phyloP scores from a whole-genome alignment of 1,284 basidiomycete genomes.

The Rhodofomes roseus region DNA sequence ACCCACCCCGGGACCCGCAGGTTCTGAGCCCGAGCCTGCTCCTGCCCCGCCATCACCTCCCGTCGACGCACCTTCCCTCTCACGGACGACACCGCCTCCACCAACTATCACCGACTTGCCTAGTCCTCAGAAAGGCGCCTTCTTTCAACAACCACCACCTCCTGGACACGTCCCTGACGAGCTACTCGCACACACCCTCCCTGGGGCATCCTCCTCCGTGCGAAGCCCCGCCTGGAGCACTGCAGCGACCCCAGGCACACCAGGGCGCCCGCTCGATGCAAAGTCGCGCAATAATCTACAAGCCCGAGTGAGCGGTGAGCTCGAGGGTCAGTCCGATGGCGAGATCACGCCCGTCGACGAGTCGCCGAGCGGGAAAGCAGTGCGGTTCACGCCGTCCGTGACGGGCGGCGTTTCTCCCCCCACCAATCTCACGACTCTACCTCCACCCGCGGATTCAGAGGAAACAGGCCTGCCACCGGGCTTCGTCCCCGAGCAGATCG shows the following conservation, averaged over 20 bases:
- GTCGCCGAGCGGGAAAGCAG: slow-evolving; percentile 32
- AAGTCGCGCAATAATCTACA: not conserved
- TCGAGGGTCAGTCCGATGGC: slow-evolving; percentile 19
- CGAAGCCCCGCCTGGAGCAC: slow-evolving; percentile 60
- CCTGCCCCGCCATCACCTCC: slow-evolving; percentile 16
- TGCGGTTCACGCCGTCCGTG: slow-evolving; percentile 46
- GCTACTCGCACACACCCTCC: slow-evolving; percentile 11
- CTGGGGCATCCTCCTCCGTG: slow-evolving; percentile 9
- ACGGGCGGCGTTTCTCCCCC: slow-evolving; percentile 19
- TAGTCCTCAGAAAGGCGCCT: slow-evolving; percentile 4
- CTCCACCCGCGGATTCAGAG: slow-evolving; percentile 9
- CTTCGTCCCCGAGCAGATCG: not conserved
- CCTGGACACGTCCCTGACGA: slow-evolving; percentile 10
- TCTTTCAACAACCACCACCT: slow-evolving; percentile 2
- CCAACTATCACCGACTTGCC: slow-evolving; percentile 18
- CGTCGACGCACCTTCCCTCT: slow-evolving; percentile 14
- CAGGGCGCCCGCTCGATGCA: slow-evolving; percentile 6
- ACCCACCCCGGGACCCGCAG: slow-evolving; percentile 64
- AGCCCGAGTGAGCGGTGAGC: slow-evolving; percentile 21
- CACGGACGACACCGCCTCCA: slow-evolving; percentile 12
- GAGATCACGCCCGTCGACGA: slow-evolving; percentile 14
- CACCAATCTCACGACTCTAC: slow-evolving; percentile 2
- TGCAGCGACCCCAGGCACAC: slow-evolving; percentile 54
- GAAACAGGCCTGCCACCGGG: not conserved
- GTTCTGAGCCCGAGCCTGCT: slow-evolving; percentile 21